phyloP scores from a whole-genome alignment of 805 yeast genomes.

The Maudiozyma saulgeensis region DNA sequence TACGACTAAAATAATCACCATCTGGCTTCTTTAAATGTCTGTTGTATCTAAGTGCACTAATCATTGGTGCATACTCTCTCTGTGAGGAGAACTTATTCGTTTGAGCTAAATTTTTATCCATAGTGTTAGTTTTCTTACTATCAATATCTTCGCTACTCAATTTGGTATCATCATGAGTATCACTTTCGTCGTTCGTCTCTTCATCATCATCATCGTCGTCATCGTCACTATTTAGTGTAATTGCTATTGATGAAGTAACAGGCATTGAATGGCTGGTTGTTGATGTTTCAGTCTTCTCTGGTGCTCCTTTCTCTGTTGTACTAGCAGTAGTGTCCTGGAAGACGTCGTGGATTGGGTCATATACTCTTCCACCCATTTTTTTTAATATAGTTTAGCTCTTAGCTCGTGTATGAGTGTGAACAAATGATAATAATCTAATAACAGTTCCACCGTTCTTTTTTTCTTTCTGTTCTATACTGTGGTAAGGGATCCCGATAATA shows the following conservation, averaged over 20 bases:
- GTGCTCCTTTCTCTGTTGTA: neutral
- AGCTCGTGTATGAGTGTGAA: neutral
- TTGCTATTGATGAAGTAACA: neutral
- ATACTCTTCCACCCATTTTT: slow-evolving; percentile 26
- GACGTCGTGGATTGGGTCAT: slow-evolving; percentile 30
- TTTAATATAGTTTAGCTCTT: too few relatives aligned
- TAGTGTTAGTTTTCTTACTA: neutral
- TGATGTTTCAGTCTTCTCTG: neutral
- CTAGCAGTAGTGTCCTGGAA: slow-evolving; percentile 16
- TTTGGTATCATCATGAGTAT: slow-evolving; percentile 7
- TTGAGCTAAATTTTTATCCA: neutral
- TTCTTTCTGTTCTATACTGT: too few relatives aligned
- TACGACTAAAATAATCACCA: slow-evolving; percentile 86
- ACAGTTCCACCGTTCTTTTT: too few relatives aligned
- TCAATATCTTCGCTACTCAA: slow-evolving; percentile 17
- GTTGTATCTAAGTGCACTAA: slow-evolving; percentile 6
- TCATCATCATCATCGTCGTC: slow-evolving; percentile 6
- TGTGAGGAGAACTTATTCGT: neutral
- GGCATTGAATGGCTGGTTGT: neutral
- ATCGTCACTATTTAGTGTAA: neutral
- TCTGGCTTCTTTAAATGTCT: slow-evolving; percentile 77
- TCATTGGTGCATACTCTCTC: neutral
- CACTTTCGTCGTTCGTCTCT: slow-evolving; percentile 4
- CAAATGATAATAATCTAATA: too few relatives aligned
- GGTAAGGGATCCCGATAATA: too few relatives aligned